These are phyloP conservation scores for Colletotrichum liaoningense DNA, from an alignment of 2,329 filamentous ascomycete species.

Conservation along the genomic window DNA sequence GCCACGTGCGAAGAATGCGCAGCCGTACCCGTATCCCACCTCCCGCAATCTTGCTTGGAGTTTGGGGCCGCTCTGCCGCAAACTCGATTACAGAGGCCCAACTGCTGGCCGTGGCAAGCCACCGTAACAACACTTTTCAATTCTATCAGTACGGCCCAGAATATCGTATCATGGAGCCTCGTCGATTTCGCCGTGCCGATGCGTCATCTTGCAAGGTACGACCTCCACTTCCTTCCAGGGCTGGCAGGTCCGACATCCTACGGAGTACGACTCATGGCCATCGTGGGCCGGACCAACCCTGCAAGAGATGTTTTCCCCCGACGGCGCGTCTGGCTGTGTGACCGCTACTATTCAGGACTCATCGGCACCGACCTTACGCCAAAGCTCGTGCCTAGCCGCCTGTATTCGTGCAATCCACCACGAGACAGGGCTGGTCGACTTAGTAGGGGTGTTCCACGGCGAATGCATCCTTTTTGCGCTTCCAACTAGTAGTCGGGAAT, in stretches of 20 bases:
- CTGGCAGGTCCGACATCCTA: constrained; percentile 1
- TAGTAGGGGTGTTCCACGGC: not conserved
- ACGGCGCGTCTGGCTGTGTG: constrained; percentile 2
- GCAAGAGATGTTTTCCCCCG: constrained; percentile 12
- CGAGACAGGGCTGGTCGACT: not conserved
- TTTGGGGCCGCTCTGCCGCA: constrained; percentile 4
- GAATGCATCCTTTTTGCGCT: not conserved
- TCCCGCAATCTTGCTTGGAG: not conserved
- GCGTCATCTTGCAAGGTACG: not conserved
- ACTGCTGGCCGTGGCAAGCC: not conserved
- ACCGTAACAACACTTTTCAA: not conserved
- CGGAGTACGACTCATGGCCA: constrained; percentile 15
- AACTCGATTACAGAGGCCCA: not conserved
- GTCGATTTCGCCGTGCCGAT: not conserved
- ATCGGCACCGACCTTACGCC: not conserved
- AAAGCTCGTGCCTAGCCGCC: not conserved
- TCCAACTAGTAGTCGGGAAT: not conserved
- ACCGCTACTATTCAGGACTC: not conserved
- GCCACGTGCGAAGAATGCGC: constrained; percentile 25
- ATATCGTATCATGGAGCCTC: not conserved
- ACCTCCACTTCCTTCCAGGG: constrained; percentile 6
- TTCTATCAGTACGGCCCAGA: not conserved
- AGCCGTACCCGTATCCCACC: constrained; percentile 9
- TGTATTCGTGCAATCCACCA: no score
- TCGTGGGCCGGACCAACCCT: constrained; percentile 15